Conservation (phyloP, 768 basidiomycete genomes). For the Plicaturopsis crispa region DNA sequence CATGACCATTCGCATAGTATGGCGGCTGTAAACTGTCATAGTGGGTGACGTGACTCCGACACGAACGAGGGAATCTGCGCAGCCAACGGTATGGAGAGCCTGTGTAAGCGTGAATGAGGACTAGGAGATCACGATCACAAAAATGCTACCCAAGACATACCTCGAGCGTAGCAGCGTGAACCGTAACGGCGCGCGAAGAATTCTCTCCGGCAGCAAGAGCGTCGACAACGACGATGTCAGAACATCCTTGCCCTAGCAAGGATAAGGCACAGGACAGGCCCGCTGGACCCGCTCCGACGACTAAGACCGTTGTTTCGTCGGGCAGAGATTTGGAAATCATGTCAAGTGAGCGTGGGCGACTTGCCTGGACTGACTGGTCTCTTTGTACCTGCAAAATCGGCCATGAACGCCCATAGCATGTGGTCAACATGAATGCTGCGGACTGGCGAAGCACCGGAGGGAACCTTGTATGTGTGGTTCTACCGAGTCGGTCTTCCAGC, state of each 20-base stretch:
- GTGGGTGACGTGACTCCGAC: constrained; percentile 24
- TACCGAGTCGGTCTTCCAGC: too few species aligned
- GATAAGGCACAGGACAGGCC: constrained; percentile 41
- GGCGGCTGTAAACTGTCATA: constrained; percentile 21
- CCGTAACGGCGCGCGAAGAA: constrained; percentile 34
- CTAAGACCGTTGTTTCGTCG: constrained; percentile 30
- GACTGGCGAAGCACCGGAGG: too few species aligned
- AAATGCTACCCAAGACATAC: constrained; percentile 16
- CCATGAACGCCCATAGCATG: not conserved
- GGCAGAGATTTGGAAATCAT: constrained; percentile 13
- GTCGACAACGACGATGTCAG: constrained; percentile 38
- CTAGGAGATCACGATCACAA: constrained; percentile 1
- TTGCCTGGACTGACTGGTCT: not conserved
- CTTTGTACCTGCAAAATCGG: not conserved
- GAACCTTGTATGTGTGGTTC: too few species aligned
- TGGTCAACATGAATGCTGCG: too few species aligned
- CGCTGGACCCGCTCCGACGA: constrained; percentile 43
- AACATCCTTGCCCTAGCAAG: constrained; percentile 32
- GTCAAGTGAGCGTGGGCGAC: not conserved
- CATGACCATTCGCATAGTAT: not conserved
- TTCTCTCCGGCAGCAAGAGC: constrained; percentile 21
- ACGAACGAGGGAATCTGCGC: constrained; percentile 28
- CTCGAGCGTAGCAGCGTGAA: constrained; percentile 50
- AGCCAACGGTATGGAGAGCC: constrained; percentile 38
- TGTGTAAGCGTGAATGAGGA: constrained; percentile 28